Conservation (phyloP, 169 alveolate species). For the Cryptosporidium canis region DNA sequence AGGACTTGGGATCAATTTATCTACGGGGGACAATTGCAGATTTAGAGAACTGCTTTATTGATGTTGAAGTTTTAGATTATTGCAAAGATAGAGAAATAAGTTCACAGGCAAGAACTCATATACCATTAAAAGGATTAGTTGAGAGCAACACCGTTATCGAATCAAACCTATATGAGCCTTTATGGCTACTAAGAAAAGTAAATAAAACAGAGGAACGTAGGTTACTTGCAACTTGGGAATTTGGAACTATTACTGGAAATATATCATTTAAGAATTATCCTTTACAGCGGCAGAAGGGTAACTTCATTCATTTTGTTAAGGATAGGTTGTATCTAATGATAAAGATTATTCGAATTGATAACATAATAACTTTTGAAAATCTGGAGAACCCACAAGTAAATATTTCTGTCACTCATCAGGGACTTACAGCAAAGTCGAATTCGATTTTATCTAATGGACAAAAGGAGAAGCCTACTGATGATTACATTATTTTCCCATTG, state of each 20-base stretch:
- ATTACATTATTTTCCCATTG: constrained; percentile 45
- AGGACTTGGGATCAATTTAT: constrained; percentile 81
- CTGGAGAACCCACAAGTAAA: constrained; percentile 21
- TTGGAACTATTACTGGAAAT: constrained; percentile 43
- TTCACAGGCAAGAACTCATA: constrained; percentile 59
- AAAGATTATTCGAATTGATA: constrained; percentile 37
- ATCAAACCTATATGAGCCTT: constrained; percentile 48
- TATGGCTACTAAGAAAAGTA: constrained; percentile 20
- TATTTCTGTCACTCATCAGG: constrained; percentile 65
- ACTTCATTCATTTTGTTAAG: constrained; percentile 36
- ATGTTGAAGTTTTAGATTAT: constrained; percentile 79
- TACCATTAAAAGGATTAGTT: constrained; percentile 60
- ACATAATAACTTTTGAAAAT: constrained; percentile 61
- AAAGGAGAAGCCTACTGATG: neutral
- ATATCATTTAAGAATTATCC: constrained; percentile 69
- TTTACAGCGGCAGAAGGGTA: constrained; percentile 48
- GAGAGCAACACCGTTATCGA: constrained; percentile 47
- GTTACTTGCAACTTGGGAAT: constrained; percentile 47
- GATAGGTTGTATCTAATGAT: constrained; percentile 48
- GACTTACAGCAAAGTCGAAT: constrained; percentile 34
- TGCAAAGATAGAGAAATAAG: constrained; percentile 36
- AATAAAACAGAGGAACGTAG: constrained; percentile 28
- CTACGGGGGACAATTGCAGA: constrained; percentile 85
- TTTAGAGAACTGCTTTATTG: constrained; percentile 79
- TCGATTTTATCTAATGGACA: neutral